These are phyloP conservation scores for Cyberlindnera saturnus DNA, from an alignment of 805 yeast genomes.

Conservation along the genomic window DNA sequence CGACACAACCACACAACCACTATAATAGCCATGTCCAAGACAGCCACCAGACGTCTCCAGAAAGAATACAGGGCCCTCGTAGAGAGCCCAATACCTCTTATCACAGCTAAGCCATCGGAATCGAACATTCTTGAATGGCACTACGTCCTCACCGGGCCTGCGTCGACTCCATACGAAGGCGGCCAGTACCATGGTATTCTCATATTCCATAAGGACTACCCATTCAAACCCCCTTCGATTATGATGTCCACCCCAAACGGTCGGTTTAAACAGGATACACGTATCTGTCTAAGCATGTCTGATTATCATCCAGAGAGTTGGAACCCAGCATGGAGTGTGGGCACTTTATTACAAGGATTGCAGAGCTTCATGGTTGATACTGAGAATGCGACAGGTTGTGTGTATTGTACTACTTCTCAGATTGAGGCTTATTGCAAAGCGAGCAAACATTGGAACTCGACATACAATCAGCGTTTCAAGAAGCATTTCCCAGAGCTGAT, in stretches of 20 bases:
- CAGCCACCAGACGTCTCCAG: slow-evolving; percentile 43
- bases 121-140: slow-evolving; percentile 87
- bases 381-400: slow-evolving; percentile 75
- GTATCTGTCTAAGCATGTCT: slow-evolving; percentile 80
- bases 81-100: slow-evolving; percentile 74
- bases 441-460: not conserved
- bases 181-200: slow-evolving; percentile 86
- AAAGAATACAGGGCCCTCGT: slow-evolving; percentile 74
- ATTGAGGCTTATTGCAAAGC: not conserved
- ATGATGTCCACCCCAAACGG: slow-evolving; percentile 86
- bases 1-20: no score
- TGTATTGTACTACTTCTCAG: slow-evolving; percentile 20
- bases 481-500: not conserved
- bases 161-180: slow-evolving; percentile 72
- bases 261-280: slow-evolving; percentile 64
- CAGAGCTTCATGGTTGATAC: slow-evolving; percentile 84
- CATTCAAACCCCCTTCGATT: slow-evolving; percentile 84
- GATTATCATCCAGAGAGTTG: slow-evolving; percentile 90
- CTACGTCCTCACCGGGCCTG: slow-evolving; percentile 84
- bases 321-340: slow-evolving; percentile 93
- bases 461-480: not conserved
- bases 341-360: slow-evolving; percentile 78
- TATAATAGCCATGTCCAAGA: not conserved
- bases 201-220: slow-evolving; percentile 80
- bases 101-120: slow-evolving; percentile 79